Base-by-base conservation (phyloP, 2,329 filamentous ascomycete genomes). In the Cladosporium sphaerospermum region DNA sequence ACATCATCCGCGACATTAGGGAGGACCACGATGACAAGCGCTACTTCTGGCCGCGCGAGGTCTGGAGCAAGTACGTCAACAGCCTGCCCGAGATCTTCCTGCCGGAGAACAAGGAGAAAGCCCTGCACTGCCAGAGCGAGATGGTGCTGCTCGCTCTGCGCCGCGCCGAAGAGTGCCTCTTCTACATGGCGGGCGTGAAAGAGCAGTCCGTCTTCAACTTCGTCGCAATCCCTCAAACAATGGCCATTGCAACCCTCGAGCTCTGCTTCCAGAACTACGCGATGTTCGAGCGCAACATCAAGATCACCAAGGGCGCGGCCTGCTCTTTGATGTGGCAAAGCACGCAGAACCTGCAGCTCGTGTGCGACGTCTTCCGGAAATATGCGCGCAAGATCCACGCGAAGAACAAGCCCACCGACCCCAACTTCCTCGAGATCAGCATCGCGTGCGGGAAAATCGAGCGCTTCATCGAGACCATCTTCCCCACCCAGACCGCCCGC, bases 181-280 rank as follows among this genome's bases (percentile, higher is more conserved):
- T 91, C 76, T 99, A 97, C 74, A 89, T 99, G 75, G 92, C 92
- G 4, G 93, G 88, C 44, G 83, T 99, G 59, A 85, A 86, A 61
- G 93, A 99, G 67, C 93, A 99, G 75, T 95, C 89, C 67, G 89
- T 96, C 23, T 99, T 99, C 82, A 99, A 99, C 79, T 99, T 99
- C 71, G 90, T 90, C 45, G 92, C 92, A 53, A 99, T 99, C 59
- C 93, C 93, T 2, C 93, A 99, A 72, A 78, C 84, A 59, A 99
- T 99, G 93, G 93, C 92, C 50, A 96, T 99, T 69, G 92, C 93
- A 8, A 97, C 92, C 0, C 75, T 97, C 40, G 91, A 96, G 62
- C 76, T 89, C 14, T 87, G 92, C 63, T 99, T 97, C 82, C 86
- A 88, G 64, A 99, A 99, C 71, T 87, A 88, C 18, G 79, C 78